These are phyloP conservation scores for Ettlia oleoabundans DNA, from an alignment of 139 green algal species.

Conservation along the genomic window DNA sequence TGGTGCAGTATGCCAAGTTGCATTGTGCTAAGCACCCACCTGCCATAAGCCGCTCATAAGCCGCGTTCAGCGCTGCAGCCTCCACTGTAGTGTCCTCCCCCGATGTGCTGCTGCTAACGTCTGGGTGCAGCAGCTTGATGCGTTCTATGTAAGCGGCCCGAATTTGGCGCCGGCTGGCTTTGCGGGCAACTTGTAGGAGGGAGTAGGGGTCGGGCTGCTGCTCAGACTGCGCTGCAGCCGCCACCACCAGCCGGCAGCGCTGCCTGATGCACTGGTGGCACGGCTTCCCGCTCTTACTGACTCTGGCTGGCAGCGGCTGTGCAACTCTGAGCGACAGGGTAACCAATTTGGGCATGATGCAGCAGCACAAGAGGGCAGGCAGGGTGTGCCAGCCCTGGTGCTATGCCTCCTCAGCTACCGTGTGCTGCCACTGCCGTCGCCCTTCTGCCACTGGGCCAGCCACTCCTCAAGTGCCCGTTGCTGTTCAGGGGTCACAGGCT, in stretches of 20 bases:
- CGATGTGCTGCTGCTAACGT: slow-evolving; percentile 43
- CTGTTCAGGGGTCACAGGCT: slow-evolving; percentile 22
- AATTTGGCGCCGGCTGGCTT: slow-evolving; percentile 38
- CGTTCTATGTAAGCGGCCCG: slow-evolving; percentile 54
- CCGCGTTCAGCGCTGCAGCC: slow-evolving; percentile 50
- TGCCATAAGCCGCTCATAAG: slow-evolving; percentile 43
- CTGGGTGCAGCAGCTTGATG: slow-evolving; percentile 69
- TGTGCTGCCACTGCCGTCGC: neutral
- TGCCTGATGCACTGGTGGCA: too few relatives aligned
- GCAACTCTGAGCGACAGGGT: too few relatives aligned
- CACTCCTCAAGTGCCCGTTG: slow-evolving; percentile 18
- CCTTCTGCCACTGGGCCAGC: neutral
- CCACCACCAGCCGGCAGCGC: neutral
- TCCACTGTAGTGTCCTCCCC: slow-evolving; percentile 52
- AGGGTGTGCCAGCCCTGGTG: neutral
- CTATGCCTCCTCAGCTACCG: too few relatives aligned
- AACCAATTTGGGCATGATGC: too few relatives aligned
- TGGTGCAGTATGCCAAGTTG: neutral
- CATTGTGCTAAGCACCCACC: neutral
- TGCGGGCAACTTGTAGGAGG: slow-evolving; percentile 35
- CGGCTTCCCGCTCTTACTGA: neutral
- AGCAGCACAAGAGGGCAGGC: neutral
- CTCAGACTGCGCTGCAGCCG: neutral
- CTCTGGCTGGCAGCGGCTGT: too few relatives aligned
- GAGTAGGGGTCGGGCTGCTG: slow-evolving; percentile 29